These are phyloP conservation scores for Talaromyces marneffei DNA, from an alignment of 2,329 filamentous ascomycete genomes.

Conservation along the genomic window DNA sequence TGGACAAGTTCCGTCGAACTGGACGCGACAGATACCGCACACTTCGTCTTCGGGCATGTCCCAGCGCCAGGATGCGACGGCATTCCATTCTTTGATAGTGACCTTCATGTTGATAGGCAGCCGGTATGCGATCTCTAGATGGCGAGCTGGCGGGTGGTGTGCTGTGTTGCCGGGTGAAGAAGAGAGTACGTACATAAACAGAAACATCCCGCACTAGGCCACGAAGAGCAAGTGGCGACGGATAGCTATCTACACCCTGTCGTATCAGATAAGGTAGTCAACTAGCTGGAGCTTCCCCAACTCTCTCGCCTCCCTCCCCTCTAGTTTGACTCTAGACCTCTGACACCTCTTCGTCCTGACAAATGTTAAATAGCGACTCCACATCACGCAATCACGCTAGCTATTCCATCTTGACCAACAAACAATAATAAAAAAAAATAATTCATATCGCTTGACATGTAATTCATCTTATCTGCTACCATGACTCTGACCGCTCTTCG, in stretches of 20 bases:
- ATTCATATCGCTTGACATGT: background rate
- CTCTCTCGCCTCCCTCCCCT: background rate
- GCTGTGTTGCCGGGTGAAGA: background rate
- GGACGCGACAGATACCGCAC: constrained; percentile 95
- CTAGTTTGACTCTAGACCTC: background rate
- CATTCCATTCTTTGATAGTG: constrained; percentile 86
- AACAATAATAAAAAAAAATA: too few species aligned
- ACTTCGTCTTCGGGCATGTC: constrained; percentile 96
- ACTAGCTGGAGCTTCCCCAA: constrained; percentile 4
- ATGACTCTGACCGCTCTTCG: constrained; percentile 36
- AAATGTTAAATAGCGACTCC: background rate
- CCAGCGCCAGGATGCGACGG: constrained; percentile 96
- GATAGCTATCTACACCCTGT: background rate
- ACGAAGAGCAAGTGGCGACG: background rate
- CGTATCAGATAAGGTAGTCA: background rate
- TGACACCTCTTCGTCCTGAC: background rate
- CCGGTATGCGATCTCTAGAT: background rate
- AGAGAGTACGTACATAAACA: background rate
- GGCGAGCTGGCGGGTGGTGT: too few species aligned
- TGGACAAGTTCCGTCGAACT: constrained; percentile 96
- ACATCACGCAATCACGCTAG: constrained; percentile 4
- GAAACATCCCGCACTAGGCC: background rate
- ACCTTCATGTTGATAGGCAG: constrained; percentile 68
- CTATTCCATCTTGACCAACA: too few species aligned
- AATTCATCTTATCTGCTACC: constrained; percentile 4